phyloP scores from a whole-genome alignment of 2,329 filamentous ascomycete genomes.

The Aspergillus fischeri region DNA sequence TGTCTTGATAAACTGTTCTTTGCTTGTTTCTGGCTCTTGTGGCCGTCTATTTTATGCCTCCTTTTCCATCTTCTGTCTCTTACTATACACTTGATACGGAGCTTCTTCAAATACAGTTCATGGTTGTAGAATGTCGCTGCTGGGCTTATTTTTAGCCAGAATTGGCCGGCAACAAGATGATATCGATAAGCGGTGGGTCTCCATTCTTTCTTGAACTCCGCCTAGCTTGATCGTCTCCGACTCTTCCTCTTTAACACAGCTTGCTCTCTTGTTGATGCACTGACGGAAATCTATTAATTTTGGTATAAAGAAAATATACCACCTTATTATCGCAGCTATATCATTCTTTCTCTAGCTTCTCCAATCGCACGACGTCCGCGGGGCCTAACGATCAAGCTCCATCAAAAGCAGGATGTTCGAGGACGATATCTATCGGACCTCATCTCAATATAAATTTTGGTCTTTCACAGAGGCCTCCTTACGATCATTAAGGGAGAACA shows the following conservation, averaged over 20 bases:
- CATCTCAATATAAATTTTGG: slow-evolving; percentile 89
- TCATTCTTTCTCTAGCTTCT: neutral
- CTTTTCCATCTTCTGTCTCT: neutral
- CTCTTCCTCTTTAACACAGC: neutral
- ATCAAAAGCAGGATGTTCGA: slow-evolving; percentile 62
- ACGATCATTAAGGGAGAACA: slow-evolving; percentile 66
- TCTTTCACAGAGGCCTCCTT: slow-evolving; percentile 77
- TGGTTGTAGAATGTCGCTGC: neutral
- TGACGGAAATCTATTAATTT: neutral
- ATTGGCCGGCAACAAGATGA: neutral
- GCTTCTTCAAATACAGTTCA: neutral
- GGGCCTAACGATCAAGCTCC: neutral
- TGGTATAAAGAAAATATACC: neutral
- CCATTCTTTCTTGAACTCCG: neutral
- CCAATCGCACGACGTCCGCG: neutral
- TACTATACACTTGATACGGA: neutral
- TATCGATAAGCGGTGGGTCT: neutral
- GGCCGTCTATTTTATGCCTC: neutral
- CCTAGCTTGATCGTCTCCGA: neutral
- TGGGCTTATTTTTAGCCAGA: neutral
- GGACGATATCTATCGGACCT: slow-evolving; percentile 85
- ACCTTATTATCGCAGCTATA: neutral
- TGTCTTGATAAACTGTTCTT: neutral
- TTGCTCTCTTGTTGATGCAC: neutral
- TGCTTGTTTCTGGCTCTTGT: neutral